Evolutionary conservation across 305 asterid genomes (phyloP).

Genomic region (Rubia tinctorum): DNA sequence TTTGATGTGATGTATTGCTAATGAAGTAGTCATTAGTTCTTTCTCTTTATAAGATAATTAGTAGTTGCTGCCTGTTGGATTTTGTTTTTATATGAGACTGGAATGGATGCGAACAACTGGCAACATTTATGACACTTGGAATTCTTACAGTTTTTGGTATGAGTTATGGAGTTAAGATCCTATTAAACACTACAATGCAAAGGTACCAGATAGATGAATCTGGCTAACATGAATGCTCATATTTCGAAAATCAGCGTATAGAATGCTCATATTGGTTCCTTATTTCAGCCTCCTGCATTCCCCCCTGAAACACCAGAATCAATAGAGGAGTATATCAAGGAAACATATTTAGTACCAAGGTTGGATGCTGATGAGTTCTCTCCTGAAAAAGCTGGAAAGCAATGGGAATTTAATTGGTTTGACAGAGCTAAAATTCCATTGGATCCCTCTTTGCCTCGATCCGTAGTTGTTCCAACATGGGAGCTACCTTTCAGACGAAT

Average conservation of each 20-base stretch:
- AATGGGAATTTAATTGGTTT: slow-evolving; percentile 99
- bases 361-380: slow-evolving; percentile 76
- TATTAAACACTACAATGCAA: not conserved
- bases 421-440: slow-evolving; percentile 68
- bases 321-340: slow-evolving; percentile 53
- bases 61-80: not conserved
- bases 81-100: not conserved
- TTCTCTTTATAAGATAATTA: not conserved
- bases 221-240: not conserved
- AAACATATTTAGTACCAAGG: slow-evolving; percentile 66
- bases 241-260: not conserved
- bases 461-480: slow-evolving; percentile 84
- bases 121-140: not conserved
- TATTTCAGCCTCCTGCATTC: slow-evolving; percentile 87
- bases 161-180: too few relatives aligned
- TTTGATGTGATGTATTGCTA: not conserved
- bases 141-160: too few relatives aligned
- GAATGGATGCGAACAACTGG: not conserved
- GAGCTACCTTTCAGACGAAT: slow-evolving; percentile 84
- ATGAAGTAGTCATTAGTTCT: not conserved
- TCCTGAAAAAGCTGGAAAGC: slow-evolving; percentile 79
- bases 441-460: slow-evolving; percentile 80
- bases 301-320: slow-evolving; percentile 87
- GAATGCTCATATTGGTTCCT: not conserved
- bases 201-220: not conserved